Percentiles rank a stretch among this genome's conserved stretches.
These are phyloP conservation scores for Tephrocybe sp. DNA, from an alignment of 768 basidiomycete species.

Conservation along the genomic window DNA sequence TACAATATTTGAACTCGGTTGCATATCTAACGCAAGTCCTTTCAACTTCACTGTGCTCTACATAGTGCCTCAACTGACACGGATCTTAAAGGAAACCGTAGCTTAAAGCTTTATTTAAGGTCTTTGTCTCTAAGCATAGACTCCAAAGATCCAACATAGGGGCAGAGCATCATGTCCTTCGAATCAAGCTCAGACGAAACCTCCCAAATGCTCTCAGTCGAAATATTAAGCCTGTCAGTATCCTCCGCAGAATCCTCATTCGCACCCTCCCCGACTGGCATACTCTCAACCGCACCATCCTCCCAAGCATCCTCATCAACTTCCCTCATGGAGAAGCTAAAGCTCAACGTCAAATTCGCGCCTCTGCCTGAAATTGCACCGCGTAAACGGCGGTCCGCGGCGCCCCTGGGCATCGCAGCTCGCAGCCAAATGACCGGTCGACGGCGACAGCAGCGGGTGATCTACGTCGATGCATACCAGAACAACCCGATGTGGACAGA, in stretches of 20 bases:
- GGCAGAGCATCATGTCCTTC: slow-evolving; percentile 9
- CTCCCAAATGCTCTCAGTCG: slow-evolving; percentile 8
- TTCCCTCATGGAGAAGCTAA: slow-evolving; percentile 26
- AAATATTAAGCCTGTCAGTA: slow-evolving; percentile 1
- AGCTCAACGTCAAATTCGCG: slow-evolving; percentile 51
- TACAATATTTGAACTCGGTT: background rate
- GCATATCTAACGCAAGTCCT: background rate
- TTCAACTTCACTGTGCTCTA: too few relatives aligned
- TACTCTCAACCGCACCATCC: slow-evolving; percentile 47
- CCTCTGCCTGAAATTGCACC: slow-evolving; percentile 54
- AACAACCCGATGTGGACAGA: slow-evolving; percentile 33
- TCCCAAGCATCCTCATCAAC: slow-evolving; percentile 32
- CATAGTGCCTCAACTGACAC: background rate
- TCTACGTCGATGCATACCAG: slow-evolving; percentile 1
- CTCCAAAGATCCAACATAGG: background rate
- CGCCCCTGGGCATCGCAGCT: slow-evolving; percentile 55
- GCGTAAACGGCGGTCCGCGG: slow-evolving; percentile 42
- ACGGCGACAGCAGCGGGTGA: slow-evolving; percentile 18
- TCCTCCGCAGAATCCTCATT: slow-evolving; percentile 15
- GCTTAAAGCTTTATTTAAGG: slow-evolving; percentile 1
- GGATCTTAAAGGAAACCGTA: too few relatives aligned
- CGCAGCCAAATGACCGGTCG: slow-evolving; percentile 38
- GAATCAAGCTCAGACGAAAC: slow-evolving; percentile 13
- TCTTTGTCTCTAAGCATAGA: background rate
- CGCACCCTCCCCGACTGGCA: slow-evolving; percentile 21